Evolutionary conservation across 805 yeast species (phyloP).

Genomic region (Ogataea pilisensis): DNA sequence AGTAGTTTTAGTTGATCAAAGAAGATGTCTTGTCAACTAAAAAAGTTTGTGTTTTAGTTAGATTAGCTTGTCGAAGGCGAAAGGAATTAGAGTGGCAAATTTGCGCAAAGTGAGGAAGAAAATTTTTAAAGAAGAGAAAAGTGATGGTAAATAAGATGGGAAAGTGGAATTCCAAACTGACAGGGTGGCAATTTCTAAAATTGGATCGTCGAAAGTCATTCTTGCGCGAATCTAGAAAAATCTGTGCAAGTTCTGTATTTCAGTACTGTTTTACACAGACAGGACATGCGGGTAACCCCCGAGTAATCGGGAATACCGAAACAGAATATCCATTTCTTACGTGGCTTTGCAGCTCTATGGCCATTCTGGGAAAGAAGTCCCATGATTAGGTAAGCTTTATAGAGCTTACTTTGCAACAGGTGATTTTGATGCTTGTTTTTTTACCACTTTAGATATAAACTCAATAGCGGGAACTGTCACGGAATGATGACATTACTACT

Average conservation of each 20-base stretch:
- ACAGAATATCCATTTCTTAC: neutral
- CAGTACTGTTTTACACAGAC: no score
- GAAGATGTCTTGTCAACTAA: neutral
- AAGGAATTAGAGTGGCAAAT: slow-evolving; percentile 17
- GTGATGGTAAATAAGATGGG: slow-evolving; percentile 11
- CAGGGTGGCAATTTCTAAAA: slow-evolving; percentile 12
- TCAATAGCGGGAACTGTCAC: no score
- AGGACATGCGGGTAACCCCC: neutral
- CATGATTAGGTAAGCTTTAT: no score
- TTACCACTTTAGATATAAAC: no score
- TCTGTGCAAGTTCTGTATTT: no score
- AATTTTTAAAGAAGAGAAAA: slow-evolving; percentile 10
- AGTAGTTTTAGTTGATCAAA: slow-evolving; percentile 1
- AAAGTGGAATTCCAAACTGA: slow-evolving; percentile 5
- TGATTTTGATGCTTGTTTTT: no score
- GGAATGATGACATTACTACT: no score
- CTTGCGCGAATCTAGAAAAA: no score
- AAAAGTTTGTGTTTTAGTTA: slow-evolving; percentile 1
- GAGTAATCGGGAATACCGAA: neutral
- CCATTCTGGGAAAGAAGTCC: no score
- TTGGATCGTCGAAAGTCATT: neutral
- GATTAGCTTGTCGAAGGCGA: neutral
- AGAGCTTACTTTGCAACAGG: no score
- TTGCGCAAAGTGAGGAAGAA: slow-evolving; percentile 12
- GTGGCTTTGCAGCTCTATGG: no score